Percentiles rank a stretch among this genome's conserved stretches.
Evolutionary conservation across 805 yeast genomes (phyloP).

Genomic region (Metschnikowia noctiluminum): DNA sequence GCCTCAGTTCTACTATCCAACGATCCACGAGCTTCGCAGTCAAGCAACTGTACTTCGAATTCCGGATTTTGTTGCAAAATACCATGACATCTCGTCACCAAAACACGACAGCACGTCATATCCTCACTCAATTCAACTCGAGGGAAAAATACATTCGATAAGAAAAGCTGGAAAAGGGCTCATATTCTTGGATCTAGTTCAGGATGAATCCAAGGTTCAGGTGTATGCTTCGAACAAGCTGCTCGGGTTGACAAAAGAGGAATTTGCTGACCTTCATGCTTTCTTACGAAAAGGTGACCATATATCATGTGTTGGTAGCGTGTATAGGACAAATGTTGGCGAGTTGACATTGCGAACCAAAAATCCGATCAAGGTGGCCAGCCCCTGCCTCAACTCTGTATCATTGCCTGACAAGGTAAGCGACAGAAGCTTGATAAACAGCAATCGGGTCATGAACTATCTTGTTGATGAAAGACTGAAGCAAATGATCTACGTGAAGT

Average conservation of each 20-base stretch:
- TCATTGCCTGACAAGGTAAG: slow-evolving; percentile 57
- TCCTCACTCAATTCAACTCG: slow-evolving; percentile 18
- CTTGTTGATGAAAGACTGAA: slow-evolving; percentile 54
- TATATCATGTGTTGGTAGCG: slow-evolving; percentile 60
- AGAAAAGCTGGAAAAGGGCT: slow-evolving; percentile 68
- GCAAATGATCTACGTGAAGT: slow-evolving; percentile 48
- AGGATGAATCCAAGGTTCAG: slow-evolving; percentile 59
- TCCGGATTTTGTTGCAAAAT: slow-evolving; percentile 36
- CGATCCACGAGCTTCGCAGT: slow-evolving; percentile 4
- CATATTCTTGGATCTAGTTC: slow-evolving; percentile 63
- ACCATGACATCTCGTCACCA: slow-evolving; percentile 18
- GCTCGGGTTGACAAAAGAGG: slow-evolving; percentile 39
- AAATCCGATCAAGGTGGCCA: slow-evolving; percentile 47
- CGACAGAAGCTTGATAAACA: slow-evolving; percentile 54
- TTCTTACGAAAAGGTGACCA: slow-evolving; percentile 69
- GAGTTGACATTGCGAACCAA: slow-evolving; percentile 69
- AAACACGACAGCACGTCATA: slow-evolving; percentile 9
- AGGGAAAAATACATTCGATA: slow-evolving; percentile 59
- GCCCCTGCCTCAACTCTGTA: slow-evolving; percentile 56
- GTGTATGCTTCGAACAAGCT: slow-evolving; percentile 55
- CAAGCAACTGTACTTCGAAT: slow-evolving; percentile 25
- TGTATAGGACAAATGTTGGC: slow-evolving; percentile 74
- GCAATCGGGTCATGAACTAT: slow-evolving; percentile 72
- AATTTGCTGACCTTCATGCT: slow-evolving; percentile 38
- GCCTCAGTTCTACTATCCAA: slow-evolving; percentile 16